Evolutionary conservation across 129 eudicot species (phyloP).

Genomic region (Glebionis coronaria): DNA sequence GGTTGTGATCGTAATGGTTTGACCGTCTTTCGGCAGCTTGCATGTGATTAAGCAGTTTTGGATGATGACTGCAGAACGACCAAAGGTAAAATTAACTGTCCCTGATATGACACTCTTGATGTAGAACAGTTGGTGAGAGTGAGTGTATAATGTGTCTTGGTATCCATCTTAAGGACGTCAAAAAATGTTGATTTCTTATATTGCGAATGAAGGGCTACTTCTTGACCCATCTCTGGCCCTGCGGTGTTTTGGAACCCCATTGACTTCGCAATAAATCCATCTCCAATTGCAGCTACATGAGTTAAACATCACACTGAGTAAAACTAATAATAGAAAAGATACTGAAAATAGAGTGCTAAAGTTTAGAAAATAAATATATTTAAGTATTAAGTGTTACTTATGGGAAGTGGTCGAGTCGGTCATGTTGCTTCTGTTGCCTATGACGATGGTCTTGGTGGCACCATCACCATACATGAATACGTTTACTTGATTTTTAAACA

Average conservation of each 20-base stretch:
- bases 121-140: neutral
- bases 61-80: too few relatives aligned
- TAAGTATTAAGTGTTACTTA: neutral
- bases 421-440: neutral
- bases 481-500: neutral
- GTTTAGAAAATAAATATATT: too few relatives aligned
- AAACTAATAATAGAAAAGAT: too few relatives aligned
- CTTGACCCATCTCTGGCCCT: neutral
- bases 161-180: too few relatives aligned
- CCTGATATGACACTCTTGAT: too few relatives aligned
- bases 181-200: neutral
- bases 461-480: slow-evolving; percentile 2
- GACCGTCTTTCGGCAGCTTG: neutral
- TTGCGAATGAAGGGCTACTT: neutral
- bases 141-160: neutral
- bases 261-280: too few relatives aligned
- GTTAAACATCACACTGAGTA: too few relatives aligned
- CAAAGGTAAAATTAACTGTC: too few relatives aligned
- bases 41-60: slow-evolving; percentile 3
- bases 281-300: too few relatives aligned
- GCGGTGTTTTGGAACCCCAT: neutral
- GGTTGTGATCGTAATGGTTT: neutral
- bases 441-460: neutral
- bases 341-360: too few relatives aligned
- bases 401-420: too few relatives aligned